Evolutionary conservation across 768 basidiomycete genomes (phyloP).

Genomic region (Mrakia gelida): DNA sequence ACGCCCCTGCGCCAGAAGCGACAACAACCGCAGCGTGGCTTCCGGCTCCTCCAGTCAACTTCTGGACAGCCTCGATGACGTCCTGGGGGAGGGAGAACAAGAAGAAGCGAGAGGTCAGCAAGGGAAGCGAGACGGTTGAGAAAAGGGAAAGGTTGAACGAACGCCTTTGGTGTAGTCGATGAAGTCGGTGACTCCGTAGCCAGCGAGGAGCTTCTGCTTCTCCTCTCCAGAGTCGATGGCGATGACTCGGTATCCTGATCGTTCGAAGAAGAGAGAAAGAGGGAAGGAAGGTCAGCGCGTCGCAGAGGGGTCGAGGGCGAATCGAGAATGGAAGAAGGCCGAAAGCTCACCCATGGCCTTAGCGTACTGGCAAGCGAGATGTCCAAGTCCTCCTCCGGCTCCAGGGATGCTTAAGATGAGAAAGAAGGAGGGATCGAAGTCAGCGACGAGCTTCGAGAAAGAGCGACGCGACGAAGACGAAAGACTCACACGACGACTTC

Average conservation of each 20-base stretch:
- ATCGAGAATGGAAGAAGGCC: no score
- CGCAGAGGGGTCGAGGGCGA: no score
- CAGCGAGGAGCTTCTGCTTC: conserved; percentile 59
- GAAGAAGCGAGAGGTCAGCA: no score
- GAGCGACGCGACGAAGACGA: background rate
- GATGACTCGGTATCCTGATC: conserved; percentile 62
- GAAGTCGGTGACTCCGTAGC: no score
- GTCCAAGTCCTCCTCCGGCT: conserved; percentile 61
- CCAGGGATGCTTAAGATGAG: conserved; percentile 33
- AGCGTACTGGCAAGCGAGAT: conserved; percentile 80
- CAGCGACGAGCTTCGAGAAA: background rate
- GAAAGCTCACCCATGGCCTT: no score
- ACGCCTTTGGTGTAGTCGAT: no score
- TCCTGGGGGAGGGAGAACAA: conserved; percentile 44
- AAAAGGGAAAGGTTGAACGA: no score
- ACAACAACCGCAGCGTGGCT: conserved; percentile 58
- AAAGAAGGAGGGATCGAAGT: no score
- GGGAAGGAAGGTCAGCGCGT: background rate
- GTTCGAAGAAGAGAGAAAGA: background rate
- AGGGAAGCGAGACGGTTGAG: no score
- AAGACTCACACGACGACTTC: conserved; percentile 23
- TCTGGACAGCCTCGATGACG: conserved; percentile 61
- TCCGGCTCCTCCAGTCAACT: conserved; percentile 61
- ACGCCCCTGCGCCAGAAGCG: conserved; percentile 46
- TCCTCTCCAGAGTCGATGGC: conserved; percentile 75